Conservation (phyloP, 768 basidiomycete species). For the Termitomyces sp. region DNA sequence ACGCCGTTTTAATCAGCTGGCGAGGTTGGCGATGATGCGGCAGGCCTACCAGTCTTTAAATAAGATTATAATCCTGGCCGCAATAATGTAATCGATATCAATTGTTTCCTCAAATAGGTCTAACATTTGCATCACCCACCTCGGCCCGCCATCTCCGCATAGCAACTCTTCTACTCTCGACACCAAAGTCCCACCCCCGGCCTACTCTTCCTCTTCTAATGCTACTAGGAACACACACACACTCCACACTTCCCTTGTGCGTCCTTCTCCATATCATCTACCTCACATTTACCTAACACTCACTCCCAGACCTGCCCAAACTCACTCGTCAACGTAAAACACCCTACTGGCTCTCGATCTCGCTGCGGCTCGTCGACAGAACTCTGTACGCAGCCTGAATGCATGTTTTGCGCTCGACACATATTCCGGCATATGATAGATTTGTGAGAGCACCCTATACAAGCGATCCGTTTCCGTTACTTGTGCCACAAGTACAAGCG, state of each 20-base stretch:
- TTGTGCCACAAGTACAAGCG: slow-evolving; percentile 7
- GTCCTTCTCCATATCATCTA: slow-evolving; percentile 68
- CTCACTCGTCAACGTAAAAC: slow-evolving; percentile 51
- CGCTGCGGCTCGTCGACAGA: slow-evolving; percentile 60
- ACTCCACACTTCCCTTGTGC: slow-evolving; percentile 44
- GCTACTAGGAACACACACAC: slow-evolving; percentile 1
- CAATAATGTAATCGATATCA: not conserved
- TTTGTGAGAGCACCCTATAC: slow-evolving; percentile 66
- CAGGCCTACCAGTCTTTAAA: too few relatives aligned
- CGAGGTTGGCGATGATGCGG: too few relatives aligned
- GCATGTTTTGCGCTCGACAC: slow-evolving; percentile 75
- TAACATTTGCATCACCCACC: too few relatives aligned
- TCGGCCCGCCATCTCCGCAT: too few relatives aligned
- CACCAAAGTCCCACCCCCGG: too few relatives aligned
- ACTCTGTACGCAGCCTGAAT: slow-evolving; percentile 75
- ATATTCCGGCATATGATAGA: slow-evolving; percentile 58
- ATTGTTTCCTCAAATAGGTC: not conserved
- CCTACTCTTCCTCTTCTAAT: too few relatives aligned
- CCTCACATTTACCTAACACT: slow-evolving; percentile 48
- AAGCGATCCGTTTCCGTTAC: slow-evolving; percentile 72
- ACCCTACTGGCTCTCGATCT: slow-evolving; percentile 63
- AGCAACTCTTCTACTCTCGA: too few relatives aligned
- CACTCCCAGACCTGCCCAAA: slow-evolving; percentile 1
- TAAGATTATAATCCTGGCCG: too few relatives aligned
- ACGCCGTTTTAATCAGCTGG: too few relatives aligned